phyloP scores from a whole-genome alignment of 2,329 filamentous ascomycete species.

The Ophiognomonia clavigignenti-juglandacearum region DNA sequence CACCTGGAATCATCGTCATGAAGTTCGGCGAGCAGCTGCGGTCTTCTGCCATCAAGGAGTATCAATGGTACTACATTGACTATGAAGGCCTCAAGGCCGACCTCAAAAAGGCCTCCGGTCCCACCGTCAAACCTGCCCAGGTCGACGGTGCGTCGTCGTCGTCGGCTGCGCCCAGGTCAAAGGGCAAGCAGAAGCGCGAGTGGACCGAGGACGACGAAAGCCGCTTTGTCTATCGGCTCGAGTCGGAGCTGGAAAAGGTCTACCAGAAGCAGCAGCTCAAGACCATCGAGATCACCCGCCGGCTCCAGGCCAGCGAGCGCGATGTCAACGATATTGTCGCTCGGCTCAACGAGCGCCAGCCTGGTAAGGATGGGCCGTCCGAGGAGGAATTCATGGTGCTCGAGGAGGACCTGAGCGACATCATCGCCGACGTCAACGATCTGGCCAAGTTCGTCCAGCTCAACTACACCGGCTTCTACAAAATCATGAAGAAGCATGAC shows the following conservation, averaged over 20 bases:
- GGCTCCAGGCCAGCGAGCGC: conserved; percentile 81
- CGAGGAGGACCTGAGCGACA: conserved; percentile 92
- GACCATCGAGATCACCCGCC: conserved; percentile 87
- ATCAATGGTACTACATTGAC: conserved; percentile 97
- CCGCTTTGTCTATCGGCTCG: conserved; percentile 78
- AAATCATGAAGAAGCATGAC: conserved; percentile 99
- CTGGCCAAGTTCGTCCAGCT: conserved; percentile 96
- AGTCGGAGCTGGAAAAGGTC: conserved; percentile 93
- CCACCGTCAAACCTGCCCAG: conserved; percentile 32
- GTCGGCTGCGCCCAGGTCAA: conserved; percentile 29
- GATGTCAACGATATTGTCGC: conserved; percentile 86
- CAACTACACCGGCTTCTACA: conserved; percentile 98
- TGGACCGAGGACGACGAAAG: conserved; percentile 94
- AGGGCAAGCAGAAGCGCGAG: conserved; percentile 45
- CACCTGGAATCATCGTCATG: conserved; percentile 57
- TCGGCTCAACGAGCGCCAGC: conserved; percentile 60
- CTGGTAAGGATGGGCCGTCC: conserved; percentile 55
- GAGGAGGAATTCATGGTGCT: conserved; percentile 93
- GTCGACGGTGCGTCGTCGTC: conserved; percentile 26
- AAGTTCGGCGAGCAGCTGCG: conserved; percentile 96
- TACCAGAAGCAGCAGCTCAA: conserved; percentile 97
- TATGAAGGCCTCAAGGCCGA: conserved; percentile 90
- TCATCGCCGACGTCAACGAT: conserved; percentile 97
- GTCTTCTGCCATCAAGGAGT: conserved; percentile 93
- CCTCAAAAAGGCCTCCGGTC: conserved; percentile 68